Percentiles rank a stretch among this genome's conserved stretches.
Evolutionary conservation across 176 grass and related monocot species (phyloP).

Genomic region (Paspalum vaginatum): DNA sequence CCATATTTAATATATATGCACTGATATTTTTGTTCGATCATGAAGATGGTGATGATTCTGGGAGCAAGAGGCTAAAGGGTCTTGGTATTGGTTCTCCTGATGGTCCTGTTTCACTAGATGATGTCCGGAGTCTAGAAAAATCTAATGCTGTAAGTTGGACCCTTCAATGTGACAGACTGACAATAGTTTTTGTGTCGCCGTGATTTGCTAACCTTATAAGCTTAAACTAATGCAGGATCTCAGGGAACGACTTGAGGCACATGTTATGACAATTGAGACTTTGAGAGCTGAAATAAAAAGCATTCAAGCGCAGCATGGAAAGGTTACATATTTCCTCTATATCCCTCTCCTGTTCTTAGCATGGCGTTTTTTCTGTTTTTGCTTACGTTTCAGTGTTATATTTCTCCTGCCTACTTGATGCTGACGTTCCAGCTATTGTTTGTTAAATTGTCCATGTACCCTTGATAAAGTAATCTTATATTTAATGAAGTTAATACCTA

Average conservation of each 20-base stretch:
- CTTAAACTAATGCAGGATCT: slow-evolving; percentile 70
- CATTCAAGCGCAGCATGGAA: slow-evolving; percentile 69
- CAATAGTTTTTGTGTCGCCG: slow-evolving; percentile 8
- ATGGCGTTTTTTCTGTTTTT: neutral
- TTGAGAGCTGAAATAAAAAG: slow-evolving; percentile 60
- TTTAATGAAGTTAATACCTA: neutral
- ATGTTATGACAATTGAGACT: slow-evolving; percentile 86
- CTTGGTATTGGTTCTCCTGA: slow-evolving; percentile 94
- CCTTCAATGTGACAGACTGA: slow-evolving; percentile 30
- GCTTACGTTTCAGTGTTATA: neutral
- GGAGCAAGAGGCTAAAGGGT: slow-evolving; percentile 90
- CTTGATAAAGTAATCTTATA: neutral
- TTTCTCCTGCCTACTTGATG: slow-evolving; percentile 19
- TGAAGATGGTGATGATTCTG: slow-evolving; percentile 61
- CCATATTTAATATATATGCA: neutral
- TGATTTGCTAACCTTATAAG: slow-evolving; percentile 28
- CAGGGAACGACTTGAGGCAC: slow-evolving; percentile 87
- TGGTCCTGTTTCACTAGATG: slow-evolving; percentile 92
- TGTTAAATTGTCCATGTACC: neutral
- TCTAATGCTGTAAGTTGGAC: slow-evolving; percentile 77
- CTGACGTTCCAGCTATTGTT: slow-evolving; percentile 10
- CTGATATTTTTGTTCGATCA: slow-evolving; percentile 13
- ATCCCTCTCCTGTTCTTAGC: neutral
- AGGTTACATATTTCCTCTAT: slow-evolving; percentile 51
- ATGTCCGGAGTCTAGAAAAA: slow-evolving; percentile 85